Evolutionary conservation across 2,329 filamentous ascomycete genomes (phyloP).

Genomic region (Cladophialophora immunda): DNA sequence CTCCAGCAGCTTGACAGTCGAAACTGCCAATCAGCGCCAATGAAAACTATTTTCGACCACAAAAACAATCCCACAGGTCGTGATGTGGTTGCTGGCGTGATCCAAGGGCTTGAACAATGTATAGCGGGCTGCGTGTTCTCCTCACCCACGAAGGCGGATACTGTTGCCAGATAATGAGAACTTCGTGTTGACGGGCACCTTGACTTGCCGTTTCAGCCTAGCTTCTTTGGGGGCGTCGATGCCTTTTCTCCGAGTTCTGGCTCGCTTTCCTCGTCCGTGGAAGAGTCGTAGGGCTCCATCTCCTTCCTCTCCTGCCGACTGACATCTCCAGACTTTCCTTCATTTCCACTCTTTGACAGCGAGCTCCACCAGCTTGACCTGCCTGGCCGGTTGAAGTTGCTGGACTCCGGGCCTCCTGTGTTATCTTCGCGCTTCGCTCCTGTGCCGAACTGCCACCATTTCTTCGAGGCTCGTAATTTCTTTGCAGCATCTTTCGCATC

Average conservation of each 20-base stretch:
- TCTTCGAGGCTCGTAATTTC: slow-evolving; percentile 13
- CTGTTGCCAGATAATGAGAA: neutral
- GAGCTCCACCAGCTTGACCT: slow-evolving; percentile 8
- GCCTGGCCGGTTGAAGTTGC: neutral
- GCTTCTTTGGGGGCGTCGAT: slow-evolving; percentile 11
- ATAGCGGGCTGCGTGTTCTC: too few species aligned
- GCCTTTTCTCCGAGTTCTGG: slow-evolving; percentile 12
- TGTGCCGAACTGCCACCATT: slow-evolving; percentile 18
- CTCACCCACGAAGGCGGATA: too few species aligned
- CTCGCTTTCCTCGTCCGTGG: slow-evolving; percentile 8
- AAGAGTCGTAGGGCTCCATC: slow-evolving; percentile 11
- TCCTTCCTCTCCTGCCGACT: slow-evolving; percentile 11
- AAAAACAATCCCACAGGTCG: too few species aligned
- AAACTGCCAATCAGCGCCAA: too few species aligned
- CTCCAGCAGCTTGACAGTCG: too few species aligned
- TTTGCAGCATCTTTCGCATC: slow-evolving; percentile 16
- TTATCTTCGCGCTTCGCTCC: slow-evolving; percentile 3
- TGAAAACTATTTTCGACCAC: too few species aligned
- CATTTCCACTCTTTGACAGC: slow-evolving; percentile 8
- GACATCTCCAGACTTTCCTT: neutral
- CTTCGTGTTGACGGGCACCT: slow-evolving; percentile 55
- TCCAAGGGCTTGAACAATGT: too few species aligned
- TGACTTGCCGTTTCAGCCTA: slow-evolving; percentile 39
- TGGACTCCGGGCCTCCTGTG: neutral
- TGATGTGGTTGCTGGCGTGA: too few species aligned